A percentile compares a stretch with the other conserved stretches of the same genome.
phyloP scores from a whole-genome alignment of 805 yeast species.

The Candida suzukii region DNA sequence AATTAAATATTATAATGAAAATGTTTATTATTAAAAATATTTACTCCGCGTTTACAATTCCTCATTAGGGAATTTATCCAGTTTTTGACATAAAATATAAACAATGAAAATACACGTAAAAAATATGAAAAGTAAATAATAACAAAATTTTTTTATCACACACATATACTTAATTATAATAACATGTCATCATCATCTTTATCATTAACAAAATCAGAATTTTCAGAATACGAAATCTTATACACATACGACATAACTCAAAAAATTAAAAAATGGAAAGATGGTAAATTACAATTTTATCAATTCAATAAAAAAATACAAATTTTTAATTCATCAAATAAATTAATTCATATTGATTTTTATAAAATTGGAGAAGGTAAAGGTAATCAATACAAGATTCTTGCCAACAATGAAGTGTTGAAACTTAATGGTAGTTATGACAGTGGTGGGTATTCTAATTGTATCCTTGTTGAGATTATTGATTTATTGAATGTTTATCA shows the following conservation, averaged over 20 bases:
- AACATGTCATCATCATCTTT: not conserved
- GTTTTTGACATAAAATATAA: too few species aligned
- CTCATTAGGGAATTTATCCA: too few species aligned
- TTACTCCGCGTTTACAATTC: too few species aligned
- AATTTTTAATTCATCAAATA: constrained; percentile 27
- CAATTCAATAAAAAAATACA: constrained; percentile 42
- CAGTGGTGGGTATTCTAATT: too few species aligned
- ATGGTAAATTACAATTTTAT: constrained; percentile 39
- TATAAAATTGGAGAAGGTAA: constrained; percentile 28
- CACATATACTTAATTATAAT: too few species aligned
- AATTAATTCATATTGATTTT: constrained; percentile 21
- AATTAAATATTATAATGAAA: too few species aligned
- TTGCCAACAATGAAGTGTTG: constrained; percentile 17
- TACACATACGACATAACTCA: constrained; percentile 39
- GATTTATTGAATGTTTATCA: constrained; percentile 27
- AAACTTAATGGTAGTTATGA: constrained; percentile 3
- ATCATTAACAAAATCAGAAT: constrained; percentile 28
- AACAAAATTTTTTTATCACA: too few species aligned
- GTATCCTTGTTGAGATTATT: constrained; percentile 25
- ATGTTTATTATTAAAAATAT: too few species aligned
- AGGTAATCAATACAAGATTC: constrained; percentile 4
- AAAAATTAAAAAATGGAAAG: constrained; percentile 44
- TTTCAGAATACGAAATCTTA: constrained; percentile 39
- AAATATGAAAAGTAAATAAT: too few species aligned
- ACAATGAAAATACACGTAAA: too few species aligned